Base-by-base conservation (phyloP, 2,329 filamentous ascomycete genomes). In the Cordyceps fumosorosea region DNA sequence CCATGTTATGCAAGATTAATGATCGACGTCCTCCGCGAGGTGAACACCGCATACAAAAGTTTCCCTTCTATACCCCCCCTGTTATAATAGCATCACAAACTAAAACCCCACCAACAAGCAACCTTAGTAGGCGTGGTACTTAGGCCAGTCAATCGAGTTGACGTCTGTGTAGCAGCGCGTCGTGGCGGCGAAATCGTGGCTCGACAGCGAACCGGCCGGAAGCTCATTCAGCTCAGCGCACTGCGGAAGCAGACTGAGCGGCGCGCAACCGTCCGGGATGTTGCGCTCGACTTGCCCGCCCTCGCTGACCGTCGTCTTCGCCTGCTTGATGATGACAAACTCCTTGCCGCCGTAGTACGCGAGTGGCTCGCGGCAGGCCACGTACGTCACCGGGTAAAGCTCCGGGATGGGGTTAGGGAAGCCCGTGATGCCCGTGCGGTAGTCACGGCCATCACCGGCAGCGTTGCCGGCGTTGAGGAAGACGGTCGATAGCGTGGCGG, bases 141-240 rank as follows among this genome's bases (percentile, higher is more conserved):
- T 54, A 20, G 58, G 67, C 75, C 75, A 78, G 60, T 76, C 67
- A 60, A 77, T 75, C 6, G 67, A 64, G n/a, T 67, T 66, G 10
- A 78, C 77, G 63, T 79, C 70, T 4, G 69, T 65, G 66, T 78
- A 80, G 66, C 80, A 82, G 48, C 69, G 67, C 1, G 74, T 73
- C 4, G 66, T 64, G 14, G 72, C 68, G 0, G 73, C 76, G 66
- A 73, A 76, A 32, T 77, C 68, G 64, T 82, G 78, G 60, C 70
- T 78, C 2, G 73, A 68, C 20, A 69, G 64, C 16, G 74, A 74
- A 1, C 72, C 74, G 45, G 68, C 67, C 0, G 76, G 74, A 24
- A 78, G 64, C 16, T 69, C 69, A n/a, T 53, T 52, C 34, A 58
- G 45, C 22, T 14, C 40, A 32, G 56, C 56, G 32, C 56, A 58